Conservation (phyloP, 1,139 yeast species). For the Kodamaea sp. region DNA sequence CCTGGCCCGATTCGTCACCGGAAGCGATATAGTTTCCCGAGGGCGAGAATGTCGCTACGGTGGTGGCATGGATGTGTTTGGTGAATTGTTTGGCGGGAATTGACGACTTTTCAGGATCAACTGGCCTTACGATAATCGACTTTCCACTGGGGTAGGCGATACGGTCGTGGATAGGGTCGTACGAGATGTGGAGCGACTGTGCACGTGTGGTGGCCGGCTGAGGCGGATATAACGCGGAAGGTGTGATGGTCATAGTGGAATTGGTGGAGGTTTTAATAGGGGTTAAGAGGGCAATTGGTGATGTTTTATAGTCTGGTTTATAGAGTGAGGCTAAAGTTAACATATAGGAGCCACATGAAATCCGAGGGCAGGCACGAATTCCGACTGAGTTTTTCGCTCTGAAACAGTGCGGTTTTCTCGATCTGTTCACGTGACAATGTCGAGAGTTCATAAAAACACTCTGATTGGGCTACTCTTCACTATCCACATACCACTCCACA, state of each 20-base stretch:
- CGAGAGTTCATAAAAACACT: too few relatives aligned
- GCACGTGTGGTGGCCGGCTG: conserved; percentile 78
- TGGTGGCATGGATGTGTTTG: conserved; percentile 65
- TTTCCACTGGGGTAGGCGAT: conserved; percentile 83
- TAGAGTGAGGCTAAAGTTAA: too few relatives aligned
- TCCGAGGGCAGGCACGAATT: too few relatives aligned
- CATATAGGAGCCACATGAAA: too few relatives aligned
- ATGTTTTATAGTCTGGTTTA: too few relatives aligned
- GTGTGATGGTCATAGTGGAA: conserved; percentile 28
- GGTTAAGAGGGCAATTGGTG: neutral
- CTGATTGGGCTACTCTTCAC: too few relatives aligned
- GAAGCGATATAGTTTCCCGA: conserved; percentile 89
- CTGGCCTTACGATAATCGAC: conserved; percentile 71
- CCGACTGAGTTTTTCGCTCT: too few relatives aligned
- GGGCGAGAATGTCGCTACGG: conserved; percentile 82
- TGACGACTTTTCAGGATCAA: conserved; percentile 38
- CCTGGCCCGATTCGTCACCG: conserved; percentile 87
- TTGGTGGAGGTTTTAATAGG: neutral
- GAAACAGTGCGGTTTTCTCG: too few relatives aligned
- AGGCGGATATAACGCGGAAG: conserved; percentile 56
- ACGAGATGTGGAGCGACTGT: conserved; percentile 69
- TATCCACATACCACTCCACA: conserved; percentile 6
- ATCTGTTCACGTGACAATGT: conserved; percentile 2
- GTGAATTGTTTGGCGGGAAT: conserved; percentile 62
- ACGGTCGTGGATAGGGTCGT: conserved; percentile 65